Evolutionary conservation across 2,329 filamentous ascomycete species (phyloP).

Genomic region (Sclerotinia borealis): DNA sequence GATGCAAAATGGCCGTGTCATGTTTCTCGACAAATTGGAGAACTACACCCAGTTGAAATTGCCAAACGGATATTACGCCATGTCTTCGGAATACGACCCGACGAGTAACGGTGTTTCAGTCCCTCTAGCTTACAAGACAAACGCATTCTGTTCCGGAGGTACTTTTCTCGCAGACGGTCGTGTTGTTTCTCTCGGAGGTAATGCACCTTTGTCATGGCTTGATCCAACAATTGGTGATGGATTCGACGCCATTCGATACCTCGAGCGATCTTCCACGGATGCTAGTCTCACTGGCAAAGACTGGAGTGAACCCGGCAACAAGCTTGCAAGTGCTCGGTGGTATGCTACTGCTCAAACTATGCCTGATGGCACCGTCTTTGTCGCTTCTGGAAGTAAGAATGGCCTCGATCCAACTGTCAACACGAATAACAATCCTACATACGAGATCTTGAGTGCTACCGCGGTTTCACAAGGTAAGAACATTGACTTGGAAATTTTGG

Average conservation of each 20-base stretch:
- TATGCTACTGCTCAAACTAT: slow-evolving; percentile 55
- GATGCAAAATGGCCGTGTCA: slow-evolving; percentile 51
- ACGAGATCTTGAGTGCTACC: slow-evolving; percentile 48
- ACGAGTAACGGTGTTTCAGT: slow-evolving; percentile 38
- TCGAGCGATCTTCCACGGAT: slow-evolving; percentile 43
- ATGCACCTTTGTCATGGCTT: slow-evolving; percentile 47
- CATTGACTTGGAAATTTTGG: slow-evolving; percentile 47
- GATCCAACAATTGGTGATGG: slow-evolving; percentile 54
- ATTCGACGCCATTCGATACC: slow-evolving; percentile 51
- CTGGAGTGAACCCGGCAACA: slow-evolving; percentile 52
- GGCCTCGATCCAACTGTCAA: slow-evolving; percentile 47
- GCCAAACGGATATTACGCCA: slow-evolving; percentile 49
- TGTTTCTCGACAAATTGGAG: slow-evolving; percentile 59
- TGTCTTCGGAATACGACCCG: slow-evolving; percentile 55
- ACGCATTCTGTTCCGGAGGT: slow-evolving; percentile 56
- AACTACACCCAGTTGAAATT: slow-evolving; percentile 53
- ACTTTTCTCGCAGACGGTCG: slow-evolving; percentile 52
- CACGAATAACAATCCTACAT: slow-evolving; percentile 58
- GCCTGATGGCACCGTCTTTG: slow-evolving; percentile 50
- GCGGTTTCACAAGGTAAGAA: slow-evolving; percentile 43
- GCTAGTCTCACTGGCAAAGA: slow-evolving; percentile 40
- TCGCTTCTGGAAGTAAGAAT: slow-evolving; percentile 54
- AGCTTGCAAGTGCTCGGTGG: slow-evolving; percentile 50
- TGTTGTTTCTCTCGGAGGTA: slow-evolving; percentile 51
- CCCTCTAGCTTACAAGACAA: slow-evolving; percentile 47